Conservation (phyloP, 2,329 filamentous ascomycete species). For the Cercospora nicotianae region DNA sequence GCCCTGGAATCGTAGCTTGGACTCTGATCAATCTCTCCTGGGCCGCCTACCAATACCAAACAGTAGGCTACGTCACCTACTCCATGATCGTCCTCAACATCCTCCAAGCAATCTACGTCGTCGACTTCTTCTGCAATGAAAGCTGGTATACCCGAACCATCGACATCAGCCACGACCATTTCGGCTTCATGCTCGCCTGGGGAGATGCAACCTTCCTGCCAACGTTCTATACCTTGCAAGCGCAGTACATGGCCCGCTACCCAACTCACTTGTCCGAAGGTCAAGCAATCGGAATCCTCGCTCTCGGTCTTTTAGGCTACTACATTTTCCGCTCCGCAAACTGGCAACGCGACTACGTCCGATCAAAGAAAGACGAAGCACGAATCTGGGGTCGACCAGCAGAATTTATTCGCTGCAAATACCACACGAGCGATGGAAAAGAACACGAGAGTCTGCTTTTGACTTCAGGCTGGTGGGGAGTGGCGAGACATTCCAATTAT, state of each 20-base stretch:
- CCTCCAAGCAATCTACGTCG: conserved; percentile 26
- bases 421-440: conserved; percentile 24
- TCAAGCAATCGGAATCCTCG: conserved; percentile 19
- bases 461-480: conserved; percentile 28
- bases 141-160: conserved; percentile 27
- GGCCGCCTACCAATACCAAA: conserved; percentile 25
- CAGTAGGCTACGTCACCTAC: conserved; percentile 21
- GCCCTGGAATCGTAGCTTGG: conserved; percentile 26
- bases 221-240: conserved; percentile 28
- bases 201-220: conserved; percentile 28
- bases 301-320: conserved; percentile 21
- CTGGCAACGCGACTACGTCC: conserved; percentile 24
- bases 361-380: conserved; percentile 19
- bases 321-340: conserved; percentile 26
- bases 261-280: conserved; percentile 21
- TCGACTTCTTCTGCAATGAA: conserved; percentile 29
- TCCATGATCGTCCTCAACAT: conserved; percentile 25
- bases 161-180: conserved; percentile 30
- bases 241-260: conserved; percentile 28
- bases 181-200: conserved; percentile 30
- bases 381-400: conserved; percentile 25
- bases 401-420: conserved; percentile 25
- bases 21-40: conserved; percentile 26
- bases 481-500: conserved; percentile 27
- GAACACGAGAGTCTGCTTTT: conserved; percentile 23